Evolutionary conservation across 129 eudicot genomes (phyloP).

Genomic region (Flaveria linearis): DNA sequence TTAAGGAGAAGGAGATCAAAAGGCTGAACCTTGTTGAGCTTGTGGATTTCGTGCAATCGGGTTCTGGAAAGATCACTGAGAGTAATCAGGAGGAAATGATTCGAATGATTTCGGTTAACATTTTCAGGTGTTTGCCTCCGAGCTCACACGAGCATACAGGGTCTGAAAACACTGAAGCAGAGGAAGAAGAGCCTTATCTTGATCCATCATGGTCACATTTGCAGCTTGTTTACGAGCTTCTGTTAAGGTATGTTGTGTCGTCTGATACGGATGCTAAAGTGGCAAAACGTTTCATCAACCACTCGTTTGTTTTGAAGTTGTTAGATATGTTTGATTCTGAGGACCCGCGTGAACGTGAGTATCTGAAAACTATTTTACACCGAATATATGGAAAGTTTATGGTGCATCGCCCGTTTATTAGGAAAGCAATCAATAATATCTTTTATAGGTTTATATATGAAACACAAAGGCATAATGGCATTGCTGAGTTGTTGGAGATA

Average conservation of each 20-base stretch:
- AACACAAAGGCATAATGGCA: slow-evolving; percentile 70
- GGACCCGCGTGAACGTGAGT: slow-evolving; percentile 77
- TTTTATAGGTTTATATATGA: slow-evolving; percentile 73
- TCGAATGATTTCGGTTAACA: slow-evolving; percentile 61
- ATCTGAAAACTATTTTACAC: slow-evolving; percentile 70
- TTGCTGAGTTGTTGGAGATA: slow-evolving; percentile 77
- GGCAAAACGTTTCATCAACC: slow-evolving; percentile 72
- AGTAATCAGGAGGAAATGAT: slow-evolving; percentile 70
- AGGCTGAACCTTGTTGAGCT: slow-evolving; percentile 61
- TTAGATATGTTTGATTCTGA: slow-evolving; percentile 80
- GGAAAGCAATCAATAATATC: slow-evolving; percentile 73
- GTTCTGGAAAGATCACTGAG: slow-evolving; percentile 59
- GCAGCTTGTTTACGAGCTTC: slow-evolving; percentile 70
- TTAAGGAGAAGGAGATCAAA: slow-evolving; percentile 72
- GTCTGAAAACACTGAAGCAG: slow-evolving; percentile 51
- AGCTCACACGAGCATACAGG: slow-evolving; percentile 61
- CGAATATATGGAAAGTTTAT: slow-evolving; percentile 80
- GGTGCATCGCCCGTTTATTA: slow-evolving; percentile 84
- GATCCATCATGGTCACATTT: slow-evolving; percentile 83
- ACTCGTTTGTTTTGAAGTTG: slow-evolving; percentile 62
- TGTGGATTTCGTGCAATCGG: slow-evolving; percentile 69
- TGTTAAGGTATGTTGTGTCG: slow-evolving; percentile 64
- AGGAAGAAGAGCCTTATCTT: slow-evolving; percentile 67
- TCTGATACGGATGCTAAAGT: slow-evolving; percentile 65
- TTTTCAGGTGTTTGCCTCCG: slow-evolving; percentile 70